These are phyloP conservation scores for Lolium perenne DNA, from an alignment of 176 grass and related monocot genomes.

Conservation along the genomic window DNA sequence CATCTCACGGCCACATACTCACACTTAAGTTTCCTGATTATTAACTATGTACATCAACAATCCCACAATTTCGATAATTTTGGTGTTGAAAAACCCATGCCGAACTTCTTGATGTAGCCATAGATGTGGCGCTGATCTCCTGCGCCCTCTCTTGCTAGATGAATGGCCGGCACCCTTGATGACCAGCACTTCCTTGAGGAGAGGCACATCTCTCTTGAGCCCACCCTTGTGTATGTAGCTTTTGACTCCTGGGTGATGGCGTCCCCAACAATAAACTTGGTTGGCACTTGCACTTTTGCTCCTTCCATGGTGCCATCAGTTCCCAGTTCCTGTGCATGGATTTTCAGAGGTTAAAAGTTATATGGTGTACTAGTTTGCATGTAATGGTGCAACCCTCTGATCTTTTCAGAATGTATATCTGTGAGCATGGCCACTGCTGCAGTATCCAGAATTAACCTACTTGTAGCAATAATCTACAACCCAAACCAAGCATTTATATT, in stretches of 20 bases:
- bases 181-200: slow-evolving; percentile 53
- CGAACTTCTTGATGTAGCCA: slow-evolving; percentile 57
- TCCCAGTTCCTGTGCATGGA: slow-evolving; percentile 63
- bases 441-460: not conserved
- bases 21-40: not conserved
- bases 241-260: slow-evolving; percentile 58
- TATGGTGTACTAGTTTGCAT: not conserved
- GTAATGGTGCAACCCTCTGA: not conserved
- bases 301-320: slow-evolving; percentile 67
- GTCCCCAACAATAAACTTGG: slow-evolving; percentile 71
- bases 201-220: slow-evolving; percentile 59
- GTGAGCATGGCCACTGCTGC: not conserved
- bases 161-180: slow-evolving; percentile 50
- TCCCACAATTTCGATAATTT: slow-evolving; percentile 39
- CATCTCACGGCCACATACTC: not conserved
- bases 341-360: not conserved
- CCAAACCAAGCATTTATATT: not conserved
- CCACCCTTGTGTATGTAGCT: slow-evolving; percentile 60
- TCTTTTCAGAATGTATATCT: not conserved
- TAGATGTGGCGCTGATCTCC: slow-evolving; percentile 49
- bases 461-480: not conserved
- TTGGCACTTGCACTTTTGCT: slow-evolving; percentile 57
- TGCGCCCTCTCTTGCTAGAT: slow-evolving; percentile 50
- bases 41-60: not conserved
- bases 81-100: not conserved